These are phyloP conservation scores for Tuber borchii DNA, from an alignment of 495 filamentous ascomycete genomes.

Conservation along the genomic window DNA sequence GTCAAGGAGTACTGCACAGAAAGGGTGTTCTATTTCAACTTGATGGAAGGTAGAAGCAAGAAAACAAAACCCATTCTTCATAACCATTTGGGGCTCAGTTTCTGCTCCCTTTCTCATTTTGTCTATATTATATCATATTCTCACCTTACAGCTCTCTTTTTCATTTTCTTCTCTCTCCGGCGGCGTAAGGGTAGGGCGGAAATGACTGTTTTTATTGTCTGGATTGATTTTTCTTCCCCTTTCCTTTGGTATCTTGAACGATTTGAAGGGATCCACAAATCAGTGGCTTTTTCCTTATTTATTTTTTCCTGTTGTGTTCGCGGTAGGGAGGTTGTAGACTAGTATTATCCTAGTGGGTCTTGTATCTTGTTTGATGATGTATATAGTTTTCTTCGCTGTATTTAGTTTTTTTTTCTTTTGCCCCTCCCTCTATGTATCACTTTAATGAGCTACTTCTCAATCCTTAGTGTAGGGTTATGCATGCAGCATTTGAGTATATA, in stretches of 20 bases:
- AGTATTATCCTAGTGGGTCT: background rate
- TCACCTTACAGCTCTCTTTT: background rate
- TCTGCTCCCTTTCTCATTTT: background rate
- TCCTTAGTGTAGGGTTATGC: background rate
- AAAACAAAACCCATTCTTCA: background rate
- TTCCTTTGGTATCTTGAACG: background rate
- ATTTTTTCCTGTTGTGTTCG: background rate
- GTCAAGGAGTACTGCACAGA: background rate
- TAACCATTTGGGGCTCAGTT: background rate
- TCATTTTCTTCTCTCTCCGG: background rate
- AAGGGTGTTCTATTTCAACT: background rate
- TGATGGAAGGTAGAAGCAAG: background rate
- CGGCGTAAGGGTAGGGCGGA: background rate
- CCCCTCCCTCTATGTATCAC: background rate
- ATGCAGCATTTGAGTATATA: background rate
- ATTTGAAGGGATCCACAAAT: background rate
- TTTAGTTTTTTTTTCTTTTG: background rate
- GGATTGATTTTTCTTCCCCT: background rate
- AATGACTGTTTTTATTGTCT: background rate
- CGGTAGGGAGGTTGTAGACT: background rate
- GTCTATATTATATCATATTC: background rate
- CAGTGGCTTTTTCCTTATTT: background rate
- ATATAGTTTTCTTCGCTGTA: background rate
- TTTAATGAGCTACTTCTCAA: background rate
- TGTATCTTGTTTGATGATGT: background rate